These are phyloP conservation scores for Chytriomyces hyalinus DNA, from an alignment of 192 early-diverging fungal genomes.

Conservation along the genomic window DNA sequence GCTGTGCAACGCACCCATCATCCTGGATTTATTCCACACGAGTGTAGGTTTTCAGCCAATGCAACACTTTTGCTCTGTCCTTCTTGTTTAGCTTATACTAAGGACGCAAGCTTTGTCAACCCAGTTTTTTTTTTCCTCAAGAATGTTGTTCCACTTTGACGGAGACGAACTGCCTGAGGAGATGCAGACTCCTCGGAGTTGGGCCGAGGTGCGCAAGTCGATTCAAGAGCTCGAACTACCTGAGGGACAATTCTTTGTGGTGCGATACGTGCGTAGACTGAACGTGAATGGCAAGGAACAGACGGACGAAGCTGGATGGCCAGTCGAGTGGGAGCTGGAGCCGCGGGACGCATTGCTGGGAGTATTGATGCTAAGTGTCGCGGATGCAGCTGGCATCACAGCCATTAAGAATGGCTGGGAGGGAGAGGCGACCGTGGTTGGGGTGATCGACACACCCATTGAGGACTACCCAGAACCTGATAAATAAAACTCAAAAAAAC, in stretches of 20 bases:
- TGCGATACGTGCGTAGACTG: constrained; percentile 1
- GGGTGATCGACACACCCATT: too few relatives aligned
- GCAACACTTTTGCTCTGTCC: too few relatives aligned
- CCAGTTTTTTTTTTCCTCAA: too few relatives aligned
- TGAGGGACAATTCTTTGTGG: constrained; percentile 11
- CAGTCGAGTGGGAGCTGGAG: not conserved
- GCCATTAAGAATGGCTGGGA: constrained; percentile 10
- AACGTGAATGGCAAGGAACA: not conserved
- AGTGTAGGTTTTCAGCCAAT: too few relatives aligned
- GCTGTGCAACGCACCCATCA: too few relatives aligned
- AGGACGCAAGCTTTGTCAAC: too few relatives aligned
- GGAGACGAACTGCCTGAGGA: too few relatives aligned
- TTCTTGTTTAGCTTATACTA: too few relatives aligned
- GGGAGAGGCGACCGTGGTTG: not conserved
- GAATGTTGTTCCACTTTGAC: too few relatives aligned
- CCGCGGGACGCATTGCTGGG: not conserved
- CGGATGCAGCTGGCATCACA: not conserved
- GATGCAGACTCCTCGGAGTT: constrained; percentile 3
- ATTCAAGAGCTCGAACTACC: constrained; percentile 8
- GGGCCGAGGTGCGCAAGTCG: not conserved
- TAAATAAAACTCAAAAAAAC: too few relatives aligned
- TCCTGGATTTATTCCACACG: too few relatives aligned
- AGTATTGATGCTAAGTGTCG: constrained; percentile 1
- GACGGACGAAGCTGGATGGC: constrained; percentile 17
- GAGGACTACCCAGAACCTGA: too few relatives aligned